Percentiles rank a stretch among this genome's conserved stretches.
These are phyloP conservation scores for Metarhizium robertsii DNA, from an alignment of 2,329 filamentous ascomycete genomes.

Conservation along the genomic window DNA sequence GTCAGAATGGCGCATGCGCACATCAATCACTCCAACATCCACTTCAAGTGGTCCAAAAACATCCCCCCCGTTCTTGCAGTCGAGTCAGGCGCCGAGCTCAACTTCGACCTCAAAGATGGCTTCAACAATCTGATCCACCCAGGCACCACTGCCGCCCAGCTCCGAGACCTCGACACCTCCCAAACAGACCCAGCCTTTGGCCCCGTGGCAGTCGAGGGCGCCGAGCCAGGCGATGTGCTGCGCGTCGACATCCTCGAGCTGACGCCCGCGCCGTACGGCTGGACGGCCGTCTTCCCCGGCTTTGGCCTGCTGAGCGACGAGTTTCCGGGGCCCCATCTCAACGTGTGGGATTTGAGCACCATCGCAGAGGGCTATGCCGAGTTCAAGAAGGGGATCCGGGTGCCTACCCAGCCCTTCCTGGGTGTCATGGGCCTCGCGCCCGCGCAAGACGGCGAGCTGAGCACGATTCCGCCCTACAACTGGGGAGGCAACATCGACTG, in stretches of 20 bases:
- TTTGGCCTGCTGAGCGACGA: slow-evolving; percentile 42
- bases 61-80: slow-evolving; percentile 35
- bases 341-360: slow-evolving; percentile 35
- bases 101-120: slow-evolving; percentile 40
- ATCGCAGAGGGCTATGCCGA: slow-evolving; percentile 20
- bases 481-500: slow-evolving; percentile 48
- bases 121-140: slow-evolving; percentile 39
- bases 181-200: slow-evolving; percentile 40
- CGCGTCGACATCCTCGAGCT: slow-evolving; percentile 40
- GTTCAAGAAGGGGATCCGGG: slow-evolving; percentile 36
- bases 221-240: slow-evolving; percentile 41
- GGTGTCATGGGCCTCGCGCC: slow-evolving; percentile 43
- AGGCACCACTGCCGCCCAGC: slow-evolving; percentile 27
- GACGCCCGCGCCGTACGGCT: slow-evolving; percentile 36
- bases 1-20: slow-evolving; percentile 12
- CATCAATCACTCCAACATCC: slow-evolving; percentile 20
- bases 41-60: slow-evolving; percentile 39
- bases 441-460: slow-evolving; percentile 31
- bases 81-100: slow-evolving; percentile 35
- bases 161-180: slow-evolving; percentile 30
- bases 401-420: slow-evolving; percentile 41
- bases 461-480: slow-evolving; percentile 39
- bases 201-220: slow-evolving; percentile 38
- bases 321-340: slow-evolving; percentile 32
- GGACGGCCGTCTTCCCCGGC: slow-evolving; percentile 40